Percentiles rank a stretch among this genome's conserved stretches.
Evolutionary conservation across 2,329 filamentous ascomycete species (phyloP).

Genomic region (Dendrostoma leiphaemia): DNA sequence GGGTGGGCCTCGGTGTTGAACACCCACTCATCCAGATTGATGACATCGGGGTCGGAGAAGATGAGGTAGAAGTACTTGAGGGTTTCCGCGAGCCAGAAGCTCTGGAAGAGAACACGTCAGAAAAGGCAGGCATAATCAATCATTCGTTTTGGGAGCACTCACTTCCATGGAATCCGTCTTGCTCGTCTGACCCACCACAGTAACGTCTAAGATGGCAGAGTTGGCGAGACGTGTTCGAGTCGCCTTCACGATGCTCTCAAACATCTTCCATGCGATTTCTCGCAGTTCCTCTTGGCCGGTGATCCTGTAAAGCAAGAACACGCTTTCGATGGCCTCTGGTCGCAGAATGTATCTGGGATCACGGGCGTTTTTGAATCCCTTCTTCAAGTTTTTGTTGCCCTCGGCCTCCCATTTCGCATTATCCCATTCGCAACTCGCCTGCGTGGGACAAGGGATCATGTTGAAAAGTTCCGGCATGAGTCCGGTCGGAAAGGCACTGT

Average conservation of each 20-base stretch:
- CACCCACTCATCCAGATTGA: conserved; percentile 59
- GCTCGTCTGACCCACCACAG: conserved; percentile 35
- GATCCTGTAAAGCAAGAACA: conserved; percentile 79
- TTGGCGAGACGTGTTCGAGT: conserved; percentile 35
- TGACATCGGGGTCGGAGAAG: conserved; percentile 51
- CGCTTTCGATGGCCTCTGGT: conserved; percentile 71
- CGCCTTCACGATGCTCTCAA: conserved; percentile 65
- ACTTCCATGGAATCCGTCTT: conserved; percentile 37
- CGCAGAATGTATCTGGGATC: conserved; percentile 50
- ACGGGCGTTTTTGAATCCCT: conserved; percentile 26
- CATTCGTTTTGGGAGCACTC: not conserved
- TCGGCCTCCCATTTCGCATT: conserved; percentile 31
- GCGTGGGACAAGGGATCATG: conserved; percentile 40
- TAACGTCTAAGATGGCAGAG: conserved; percentile 29
- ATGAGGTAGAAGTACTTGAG: conserved; percentile 64
- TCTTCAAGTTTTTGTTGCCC: conserved; percentile 23
- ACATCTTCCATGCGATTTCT: conserved; percentile 78
- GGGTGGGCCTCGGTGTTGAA: conserved; percentile 37
- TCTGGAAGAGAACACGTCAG: conserved; percentile 37
- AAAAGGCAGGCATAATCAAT: not conserved
- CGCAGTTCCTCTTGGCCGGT: conserved; percentile 70
- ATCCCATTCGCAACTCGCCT: conserved; percentile 35
- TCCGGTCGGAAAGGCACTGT: conserved; percentile 50
- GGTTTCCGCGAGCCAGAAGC: conserved; percentile 62
- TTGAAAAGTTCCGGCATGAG: conserved; percentile 58